Base-by-base conservation (phyloP, 2,329 filamentous ascomycete genomes). In the Pyrenophora teres region DNA sequence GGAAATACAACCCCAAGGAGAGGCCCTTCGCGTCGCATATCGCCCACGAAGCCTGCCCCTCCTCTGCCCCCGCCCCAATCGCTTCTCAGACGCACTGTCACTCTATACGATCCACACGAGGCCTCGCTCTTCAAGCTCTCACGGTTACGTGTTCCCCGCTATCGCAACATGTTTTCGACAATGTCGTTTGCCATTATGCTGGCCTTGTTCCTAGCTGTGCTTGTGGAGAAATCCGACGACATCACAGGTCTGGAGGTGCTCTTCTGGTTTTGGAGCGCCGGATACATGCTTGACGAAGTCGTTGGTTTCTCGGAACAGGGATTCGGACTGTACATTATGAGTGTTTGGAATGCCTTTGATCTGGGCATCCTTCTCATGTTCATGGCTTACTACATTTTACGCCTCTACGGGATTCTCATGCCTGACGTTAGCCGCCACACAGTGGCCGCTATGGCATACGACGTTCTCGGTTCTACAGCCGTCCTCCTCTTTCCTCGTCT, bases 191-290 rank as follows among this genome's bases (percentile, higher is more conserved):
- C 89, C 18, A 84, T 96, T 39, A 81, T 97, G 69, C 87, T 97
- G 33, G 87, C 85, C 12, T 81, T 97, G 9, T 97, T 96, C 71
- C 78, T 97, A 15, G 88, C 91, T 8, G 92, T 97, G 8, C 81
- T 97, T 3, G 78, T 83, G 9, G 79, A 89, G 67, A 84, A 90
- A 52, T 93, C 90, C 2, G 82, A 87, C 46, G 82, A 87, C 45
- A 96, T 97, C 65, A 96, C 91, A 1, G 83, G 84, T 0, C 78
- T 97, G 8, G 93, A 97, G 72, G 79, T 97, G 13, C 73, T 96
- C 10, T 97, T 97, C 75, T 97, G 93, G 93, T 90, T 97, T 73
- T 97, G 93, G 92, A 96, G 91, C 69, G 90, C 91, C 21, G 93
- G 93, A 0, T 97, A 95, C 74, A 96, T 97, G 91, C 84, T 97